Percentiles rank a stretch among this genome's conserved stretches.
Evolutionary conservation across 108 stramenopile species (phyloP).

Genomic region (Pseudonitzschia pungens): DNA sequence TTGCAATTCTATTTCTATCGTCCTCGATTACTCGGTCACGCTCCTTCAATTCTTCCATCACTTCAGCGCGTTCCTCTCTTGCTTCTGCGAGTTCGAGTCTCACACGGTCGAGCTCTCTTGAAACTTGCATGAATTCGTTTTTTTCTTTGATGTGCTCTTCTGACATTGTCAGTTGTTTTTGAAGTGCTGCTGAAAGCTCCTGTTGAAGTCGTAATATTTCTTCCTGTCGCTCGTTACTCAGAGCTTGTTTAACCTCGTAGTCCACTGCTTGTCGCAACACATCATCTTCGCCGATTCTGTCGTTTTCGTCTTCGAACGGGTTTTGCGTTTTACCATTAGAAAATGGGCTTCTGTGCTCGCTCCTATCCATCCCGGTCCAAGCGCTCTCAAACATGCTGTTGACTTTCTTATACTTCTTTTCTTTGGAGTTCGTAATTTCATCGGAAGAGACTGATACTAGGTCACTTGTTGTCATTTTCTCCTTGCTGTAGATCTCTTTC

Average conservation of each 20-base stretch:
- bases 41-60: conserved; percentile 3
- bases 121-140: conserved; percentile 28
- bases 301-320: conserved; percentile 4
- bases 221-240: conserved; percentile 15
- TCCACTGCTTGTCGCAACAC: conserved; percentile 6
- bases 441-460: neutral
- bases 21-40: conserved; percentile 15
- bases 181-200: conserved; percentile 29
- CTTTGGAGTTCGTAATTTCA: neutral
- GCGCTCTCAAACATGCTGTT: neutral
- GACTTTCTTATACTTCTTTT: neutral
- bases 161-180: conserved; percentile 28
- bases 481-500: neutral
- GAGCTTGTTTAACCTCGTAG: neutral
- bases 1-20: conserved; percentile 10
- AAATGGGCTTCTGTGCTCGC: neutral
- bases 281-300: neutral
- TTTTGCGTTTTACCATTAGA: neutral
- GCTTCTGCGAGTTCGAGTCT: conserved; percentile 18
- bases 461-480: neutral
- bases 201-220: conserved; percentile 36
- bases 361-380: conserved; percentile 5
- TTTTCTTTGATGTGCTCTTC: conserved; percentile 38
- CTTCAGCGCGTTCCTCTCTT: conserved; percentile 1
- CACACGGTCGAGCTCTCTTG: conserved; percentile 22